phyloP scores from a whole-genome alignment of 1,139 yeast genomes.

The Eremothecium gossypii region DNA sequence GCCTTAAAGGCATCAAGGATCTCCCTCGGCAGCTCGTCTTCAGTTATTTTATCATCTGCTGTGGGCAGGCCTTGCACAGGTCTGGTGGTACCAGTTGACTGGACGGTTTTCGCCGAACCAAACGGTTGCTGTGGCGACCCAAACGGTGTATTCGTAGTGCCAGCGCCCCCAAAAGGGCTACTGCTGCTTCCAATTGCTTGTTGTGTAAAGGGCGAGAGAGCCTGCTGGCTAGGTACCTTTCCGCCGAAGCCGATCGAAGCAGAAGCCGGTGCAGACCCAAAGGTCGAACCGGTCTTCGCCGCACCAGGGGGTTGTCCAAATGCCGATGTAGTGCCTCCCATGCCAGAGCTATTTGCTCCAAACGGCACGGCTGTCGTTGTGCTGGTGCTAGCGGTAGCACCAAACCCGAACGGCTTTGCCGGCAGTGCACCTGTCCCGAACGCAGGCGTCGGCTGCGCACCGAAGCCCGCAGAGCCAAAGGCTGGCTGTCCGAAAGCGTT shows the following conservation, averaged over 20 bases:
- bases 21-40: slow-evolving; percentile 35
- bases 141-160: background rate
- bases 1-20: slow-evolving; percentile 45
- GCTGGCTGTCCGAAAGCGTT: slow-evolving; percentile 6
- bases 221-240: background rate
- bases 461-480: slow-evolving; percentile 7
- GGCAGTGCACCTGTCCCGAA: slow-evolving; percentile 14
- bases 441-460: slow-evolving; percentile 1
- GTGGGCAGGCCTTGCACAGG: slow-evolving; percentile 33
- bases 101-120: background rate
- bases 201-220: too few relatives aligned
- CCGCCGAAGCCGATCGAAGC: background rate
- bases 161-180: background rate
- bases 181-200: too few relatives aligned
- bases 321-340: slow-evolving; percentile 1
- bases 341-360: background rate
- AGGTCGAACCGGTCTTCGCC: background rate
- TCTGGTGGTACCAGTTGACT: slow-evolving; percentile 1
- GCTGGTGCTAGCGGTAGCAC: slow-evolving; percentile 1
- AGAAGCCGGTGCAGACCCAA: slow-evolving; percentile 3
- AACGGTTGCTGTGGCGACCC: background rate
- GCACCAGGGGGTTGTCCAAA: slow-evolving; percentile 4
- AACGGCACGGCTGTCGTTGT: background rate
- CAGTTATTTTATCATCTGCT: slow-evolving; percentile 25
- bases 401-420: background rate